These are phyloP conservation scores for Coemansia sp. DNA, from an alignment of 192 early-diverging fungal genomes.

Conservation along the genomic window DNA sequence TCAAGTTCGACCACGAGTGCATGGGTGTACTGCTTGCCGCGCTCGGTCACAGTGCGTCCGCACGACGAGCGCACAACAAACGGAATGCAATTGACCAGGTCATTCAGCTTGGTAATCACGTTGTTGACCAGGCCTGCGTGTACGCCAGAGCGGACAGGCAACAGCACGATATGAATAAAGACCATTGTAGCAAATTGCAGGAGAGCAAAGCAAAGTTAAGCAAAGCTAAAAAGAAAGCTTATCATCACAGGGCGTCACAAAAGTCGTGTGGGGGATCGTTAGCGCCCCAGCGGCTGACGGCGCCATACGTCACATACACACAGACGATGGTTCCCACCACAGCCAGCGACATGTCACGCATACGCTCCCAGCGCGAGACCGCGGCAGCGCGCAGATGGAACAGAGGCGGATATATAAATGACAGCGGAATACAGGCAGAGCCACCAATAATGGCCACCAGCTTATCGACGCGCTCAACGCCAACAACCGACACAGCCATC, in stretches of 20 bases:
- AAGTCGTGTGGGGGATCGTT: slow-evolving; percentile 37
- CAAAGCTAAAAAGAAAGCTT: no score
- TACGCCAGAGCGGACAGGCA: slow-evolving; percentile 25
- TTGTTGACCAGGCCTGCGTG: slow-evolving; percentile 17
- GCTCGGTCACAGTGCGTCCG: slow-evolving; percentile 35
- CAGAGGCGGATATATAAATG: slow-evolving; percentile 84
- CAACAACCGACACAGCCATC: slow-evolving; percentile 68
- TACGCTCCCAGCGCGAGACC: slow-evolving; percentile 42
- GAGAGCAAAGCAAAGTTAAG: no score
- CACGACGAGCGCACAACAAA: slow-evolving; percentile 30
- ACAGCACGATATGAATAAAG: slow-evolving; percentile 38
- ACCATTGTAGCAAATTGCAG: slow-evolving; percentile 10
- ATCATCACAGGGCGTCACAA: slow-evolving; percentile 13
- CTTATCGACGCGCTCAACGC: slow-evolving; percentile 67
- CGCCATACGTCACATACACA: slow-evolving; percentile 80
- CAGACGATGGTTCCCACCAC: slow-evolving; percentile 70
- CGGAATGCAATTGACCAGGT: slow-evolving; percentile 20
- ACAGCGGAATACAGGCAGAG: slow-evolving; percentile 69
- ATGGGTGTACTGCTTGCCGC: slow-evolving; percentile 42
- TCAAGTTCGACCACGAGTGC: slow-evolving; percentile 33
- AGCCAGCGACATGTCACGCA: slow-evolving; percentile 62
- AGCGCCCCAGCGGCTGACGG: slow-evolving; percentile 57
- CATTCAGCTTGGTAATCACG: slow-evolving; percentile 23
- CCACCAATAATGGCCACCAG: slow-evolving; percentile 67
- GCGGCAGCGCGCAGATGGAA: slow-evolving; percentile 77